Base-by-base conservation (phyloP, 176 grass and related monocot genomes). In the Oryza meyeriana region DNA sequence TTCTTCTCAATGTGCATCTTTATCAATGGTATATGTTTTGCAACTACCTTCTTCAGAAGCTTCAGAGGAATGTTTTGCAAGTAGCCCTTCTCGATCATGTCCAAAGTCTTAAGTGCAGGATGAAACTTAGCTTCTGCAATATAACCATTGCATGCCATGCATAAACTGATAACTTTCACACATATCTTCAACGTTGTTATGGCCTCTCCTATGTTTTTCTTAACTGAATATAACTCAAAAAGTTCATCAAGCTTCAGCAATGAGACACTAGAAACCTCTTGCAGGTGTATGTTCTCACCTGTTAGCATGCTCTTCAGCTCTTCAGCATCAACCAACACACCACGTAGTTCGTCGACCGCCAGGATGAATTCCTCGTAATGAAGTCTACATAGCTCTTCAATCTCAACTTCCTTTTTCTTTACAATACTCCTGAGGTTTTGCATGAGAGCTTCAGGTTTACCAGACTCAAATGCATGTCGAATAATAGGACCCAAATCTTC, bases 311-410 rank as follows among this genome's bases (percentile, higher is more conserved):
- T 79, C 88, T 93, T 98, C 3, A 98, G 81, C 77, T 95, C 89
- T 70, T 98, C 92, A 3, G 93, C 88, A n/a, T 98, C 93, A 0
- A 88, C 88, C 83, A 98, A 85, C 36, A 98, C 93, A 8, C 89
- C 90, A 25, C 89, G 90, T 2, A 98, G 48, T 69, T 98, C 96
- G 1, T 98, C 96, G 0, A 98, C 93, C 1, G 93, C 96, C 35
- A 92, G 63, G 72, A 98, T 98, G 89, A 98, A 98, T 11, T 95
- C 92, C 89, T 93, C 96, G 0, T 98, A 95, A 20, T 98, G 93
- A 77, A 95, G 90, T 25, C 76, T 88, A 55, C 96, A 98, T 7
- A 93, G 76, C 79, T 95, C 93, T 50, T 98, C 96, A 4, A 98
- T 98, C 90, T 98, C 95, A 22, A 89, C 85, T 66, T 98, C 93